phyloP scores from a whole-genome alignment of 108 stramenopile genomes.

The Chaetoceros muelleri region DNA sequence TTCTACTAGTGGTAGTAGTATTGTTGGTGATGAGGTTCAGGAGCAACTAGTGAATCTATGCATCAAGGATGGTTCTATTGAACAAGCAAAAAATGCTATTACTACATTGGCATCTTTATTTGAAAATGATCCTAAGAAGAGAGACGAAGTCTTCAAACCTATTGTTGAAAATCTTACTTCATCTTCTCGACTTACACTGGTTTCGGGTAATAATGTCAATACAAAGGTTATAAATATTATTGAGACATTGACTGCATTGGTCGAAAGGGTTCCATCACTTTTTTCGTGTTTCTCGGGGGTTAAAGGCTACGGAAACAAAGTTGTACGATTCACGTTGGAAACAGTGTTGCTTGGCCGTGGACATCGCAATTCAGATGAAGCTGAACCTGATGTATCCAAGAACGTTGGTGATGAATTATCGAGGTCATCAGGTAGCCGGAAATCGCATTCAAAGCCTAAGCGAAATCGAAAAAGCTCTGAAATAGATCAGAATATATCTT shows the following conservation, averaged over 20 bases:
- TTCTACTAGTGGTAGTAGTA: neutral
- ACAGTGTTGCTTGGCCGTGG: conserved; percentile 38
- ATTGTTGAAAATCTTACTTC: conserved; percentile 48
- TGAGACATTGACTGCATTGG: conserved; percentile 54
- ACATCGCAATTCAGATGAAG: conserved; percentile 10
- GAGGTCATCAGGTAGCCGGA: conserved; percentile 13
- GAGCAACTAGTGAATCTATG: conserved; percentile 42
- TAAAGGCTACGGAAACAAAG: conserved; percentile 37
- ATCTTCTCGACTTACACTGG: conserved; percentile 37
- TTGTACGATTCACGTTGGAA: conserved; percentile 53
- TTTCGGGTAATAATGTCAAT: conserved; percentile 12
- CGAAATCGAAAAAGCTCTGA: conserved; percentile 13
- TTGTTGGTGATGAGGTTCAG: conserved; percentile 19
- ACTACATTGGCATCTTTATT: conserved; percentile 46
- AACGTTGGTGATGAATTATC: conserved; percentile 24
- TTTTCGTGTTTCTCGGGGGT: conserved; percentile 32
- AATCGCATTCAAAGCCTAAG: neutral
- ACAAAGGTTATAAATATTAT: conserved; percentile 37
- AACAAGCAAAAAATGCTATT: conserved; percentile 77
- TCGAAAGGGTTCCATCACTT: conserved; percentile 49
- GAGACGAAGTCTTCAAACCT: conserved; percentile 34
- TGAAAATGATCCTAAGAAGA: conserved; percentile 9
- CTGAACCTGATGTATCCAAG: conserved; percentile 20
- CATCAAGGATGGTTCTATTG: conserved; percentile 54
- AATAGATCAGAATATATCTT: conserved; percentile 30